A percentile compares a stretch with the other conserved stretches of the same genome.
Conservation (phyloP, 495 filamentous ascomycete genomes). For the Lineolata rhizophorae region DNA sequence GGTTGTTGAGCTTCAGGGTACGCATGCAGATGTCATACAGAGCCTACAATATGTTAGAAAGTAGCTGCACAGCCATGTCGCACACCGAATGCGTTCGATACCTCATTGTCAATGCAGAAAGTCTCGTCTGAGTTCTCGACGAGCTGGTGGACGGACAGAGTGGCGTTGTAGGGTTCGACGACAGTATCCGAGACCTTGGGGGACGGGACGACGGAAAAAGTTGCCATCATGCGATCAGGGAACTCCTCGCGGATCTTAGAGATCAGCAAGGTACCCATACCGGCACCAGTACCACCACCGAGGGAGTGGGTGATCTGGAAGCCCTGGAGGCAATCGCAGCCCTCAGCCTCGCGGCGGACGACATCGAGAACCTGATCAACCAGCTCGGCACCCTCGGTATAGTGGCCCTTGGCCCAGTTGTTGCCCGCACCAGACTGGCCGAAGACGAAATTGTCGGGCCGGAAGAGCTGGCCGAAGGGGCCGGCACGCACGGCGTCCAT, state of each 20-base stretch:
- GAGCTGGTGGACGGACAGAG: conserved; percentile 95
- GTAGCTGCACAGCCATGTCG: no score
- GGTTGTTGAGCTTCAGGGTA: conserved; percentile 94
- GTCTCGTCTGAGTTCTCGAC: conserved; percentile 99
- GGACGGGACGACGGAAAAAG: conserved; percentile 98
- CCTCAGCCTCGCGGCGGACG: conserved; percentile 96
- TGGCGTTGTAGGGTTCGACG: conserved; percentile 99
- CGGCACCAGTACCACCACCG: conserved; percentile 98
- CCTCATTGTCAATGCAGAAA: conserved; percentile 99
- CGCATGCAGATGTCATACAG: conserved; percentile 99
- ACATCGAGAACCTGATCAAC: conserved; percentile 97
- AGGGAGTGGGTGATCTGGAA: conserved; percentile 99
- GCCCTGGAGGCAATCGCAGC: conserved; percentile 98
- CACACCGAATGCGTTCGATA: no score
- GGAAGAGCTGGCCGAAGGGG: conserved; percentile 98
- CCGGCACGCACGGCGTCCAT: conserved; percentile 99
- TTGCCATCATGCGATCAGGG: conserved; percentile 99
- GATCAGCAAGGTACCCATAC: conserved; percentile 99
- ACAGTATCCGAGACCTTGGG: conserved; percentile 99
- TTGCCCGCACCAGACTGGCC: conserved; percentile 98
- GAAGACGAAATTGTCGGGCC: conserved; percentile 99
- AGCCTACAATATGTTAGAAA: no score
- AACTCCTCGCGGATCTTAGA: conserved; percentile 99
- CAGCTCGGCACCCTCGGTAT: conserved; percentile 98
- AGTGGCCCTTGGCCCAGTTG: conserved; percentile 99